Conservation (phyloP, 2,329 filamentous ascomycete genomes). For the Penicillium rolfsii region DNA sequence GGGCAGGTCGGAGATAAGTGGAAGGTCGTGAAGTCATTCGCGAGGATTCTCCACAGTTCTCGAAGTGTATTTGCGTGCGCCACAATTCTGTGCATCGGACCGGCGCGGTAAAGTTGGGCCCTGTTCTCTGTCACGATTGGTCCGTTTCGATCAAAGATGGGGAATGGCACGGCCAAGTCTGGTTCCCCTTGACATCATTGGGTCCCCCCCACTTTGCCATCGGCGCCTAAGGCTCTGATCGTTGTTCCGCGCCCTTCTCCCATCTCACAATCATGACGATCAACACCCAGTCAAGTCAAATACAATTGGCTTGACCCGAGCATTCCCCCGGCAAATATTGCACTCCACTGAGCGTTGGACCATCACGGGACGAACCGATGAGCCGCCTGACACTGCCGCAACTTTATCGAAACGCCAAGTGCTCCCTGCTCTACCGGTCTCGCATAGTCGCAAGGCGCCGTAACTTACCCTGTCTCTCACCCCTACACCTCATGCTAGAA, state of each 20-base stretch:
- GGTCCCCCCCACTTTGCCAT: not conserved
- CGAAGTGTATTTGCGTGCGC: not conserved
- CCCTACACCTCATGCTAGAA: not conserved
- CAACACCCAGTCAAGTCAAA: not conserved
- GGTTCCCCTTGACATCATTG: not conserved
- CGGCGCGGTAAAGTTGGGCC: not conserved
- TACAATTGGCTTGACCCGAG: not conserved
- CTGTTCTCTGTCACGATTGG: not conserved
- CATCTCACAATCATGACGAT: not conserved
- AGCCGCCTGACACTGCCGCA: not conserved
- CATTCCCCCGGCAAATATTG: not conserved
- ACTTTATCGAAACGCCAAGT: conserved; percentile 3
- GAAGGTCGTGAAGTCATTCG: conserved; percentile 3
- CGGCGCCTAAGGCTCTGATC: not conserved
- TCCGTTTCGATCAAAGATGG: not conserved
- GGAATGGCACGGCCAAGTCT: not conserved
- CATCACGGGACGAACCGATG: not conserved
- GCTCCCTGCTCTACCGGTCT: not conserved
- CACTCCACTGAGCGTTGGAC: not conserved
- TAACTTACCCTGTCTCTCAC: no score
- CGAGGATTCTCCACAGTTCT: conserved; percentile 3
- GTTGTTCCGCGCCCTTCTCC: not conserved
- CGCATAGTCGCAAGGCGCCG: not conserved
- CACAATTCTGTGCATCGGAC: conserved; percentile 1
- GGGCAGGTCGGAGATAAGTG: not conserved